Percentiles rank a stretch among this genome's conserved stretches.
Conservation (phyloP, 805 yeast species). For the Candida easanensis region DNA sequence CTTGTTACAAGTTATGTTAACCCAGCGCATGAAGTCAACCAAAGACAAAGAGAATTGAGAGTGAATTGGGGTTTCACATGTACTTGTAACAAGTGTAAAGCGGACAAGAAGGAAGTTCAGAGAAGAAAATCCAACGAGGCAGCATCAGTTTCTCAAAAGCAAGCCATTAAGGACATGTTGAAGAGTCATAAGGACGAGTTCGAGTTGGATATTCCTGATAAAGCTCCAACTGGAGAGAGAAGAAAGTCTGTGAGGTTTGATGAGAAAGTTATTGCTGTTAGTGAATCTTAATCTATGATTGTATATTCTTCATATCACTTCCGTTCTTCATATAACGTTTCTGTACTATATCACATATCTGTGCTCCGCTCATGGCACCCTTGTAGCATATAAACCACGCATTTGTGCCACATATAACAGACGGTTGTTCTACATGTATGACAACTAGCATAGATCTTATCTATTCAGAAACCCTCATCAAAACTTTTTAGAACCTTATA, state of each 20-base stretch:
- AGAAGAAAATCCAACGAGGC: conserved; percentile 43
- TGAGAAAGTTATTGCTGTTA: conserved; percentile 55
- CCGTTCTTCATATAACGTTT: too few species aligned
- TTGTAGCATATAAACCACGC: too few species aligned
- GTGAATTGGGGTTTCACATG: conserved; percentile 82
- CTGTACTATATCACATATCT: too few species aligned
- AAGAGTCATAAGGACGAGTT: conserved; percentile 40
- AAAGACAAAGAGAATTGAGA: conserved; percentile 62
- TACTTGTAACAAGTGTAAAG: conserved; percentile 60
- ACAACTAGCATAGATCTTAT: too few species aligned
- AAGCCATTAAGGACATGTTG: conserved; percentile 47
- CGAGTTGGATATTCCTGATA: conserved; percentile 45
- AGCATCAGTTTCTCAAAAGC: conserved; percentile 18
- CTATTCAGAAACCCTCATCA: too few species aligned
- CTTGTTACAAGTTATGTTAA: conserved; percentile 68
- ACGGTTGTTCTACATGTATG: too few species aligned
- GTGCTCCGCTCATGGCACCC: too few species aligned
- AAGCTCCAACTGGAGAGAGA: conserved; percentile 36
- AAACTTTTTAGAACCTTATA: not conserved
- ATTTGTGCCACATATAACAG: too few species aligned
- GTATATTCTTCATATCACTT: too few species aligned
- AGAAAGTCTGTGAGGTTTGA: conserved; percentile 67
- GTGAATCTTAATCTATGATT: conserved; percentile 30
- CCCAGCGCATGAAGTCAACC: conserved; percentile 57
- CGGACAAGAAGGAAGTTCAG: conserved; percentile 45